These are phyloP conservation scores for Lunularia cruciata DNA, from an alignment of 225 moss, liverwort and hornwort species.

Conservation along the genomic window DNA sequence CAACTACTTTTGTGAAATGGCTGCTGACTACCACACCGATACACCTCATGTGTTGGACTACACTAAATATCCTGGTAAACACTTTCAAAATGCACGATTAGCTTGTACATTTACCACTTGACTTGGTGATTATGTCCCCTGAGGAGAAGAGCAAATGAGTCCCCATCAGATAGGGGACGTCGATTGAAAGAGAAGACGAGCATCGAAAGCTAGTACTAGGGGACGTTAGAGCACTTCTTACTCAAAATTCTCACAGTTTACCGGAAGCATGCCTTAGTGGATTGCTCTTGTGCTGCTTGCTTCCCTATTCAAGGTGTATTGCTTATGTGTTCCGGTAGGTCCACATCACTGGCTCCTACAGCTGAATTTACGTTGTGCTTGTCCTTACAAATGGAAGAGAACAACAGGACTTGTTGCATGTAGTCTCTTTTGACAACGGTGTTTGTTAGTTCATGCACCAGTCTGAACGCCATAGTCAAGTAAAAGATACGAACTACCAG, in stretches of 20 bases:
- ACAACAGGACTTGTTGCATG: not conserved
- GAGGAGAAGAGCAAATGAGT: not conserved
- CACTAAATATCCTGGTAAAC: constrained; percentile 60
- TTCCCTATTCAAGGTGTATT: not conserved
- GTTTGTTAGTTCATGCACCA: too few species aligned
- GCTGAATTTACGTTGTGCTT: not conserved
- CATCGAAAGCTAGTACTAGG: too few species aligned
- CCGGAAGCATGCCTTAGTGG: too few species aligned
- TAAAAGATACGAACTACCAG: not conserved
- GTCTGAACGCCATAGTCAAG: not conserved
- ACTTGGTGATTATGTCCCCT: not conserved
- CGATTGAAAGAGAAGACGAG: too few species aligned
- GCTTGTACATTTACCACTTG: not conserved
- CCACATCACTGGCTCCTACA: constrained; percentile 2
- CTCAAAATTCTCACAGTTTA: too few species aligned
- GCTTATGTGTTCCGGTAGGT: not conserved
- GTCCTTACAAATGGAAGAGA: not conserved
- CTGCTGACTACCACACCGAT: constrained; percentile 89
- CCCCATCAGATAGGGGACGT: not conserved
- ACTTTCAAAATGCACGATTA: not conserved
- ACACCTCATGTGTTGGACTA: constrained; percentile 73
- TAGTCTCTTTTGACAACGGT: too few species aligned
- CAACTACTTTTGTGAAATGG: constrained; percentile 97
- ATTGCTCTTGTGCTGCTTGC: not conserved
- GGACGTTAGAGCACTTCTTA: too few species aligned